Percentiles rank a stretch among this genome's conserved stretches.
Evolutionary conservation across 305 asterid genomes (phyloP).

Genomic region (Vinca major): DNA sequence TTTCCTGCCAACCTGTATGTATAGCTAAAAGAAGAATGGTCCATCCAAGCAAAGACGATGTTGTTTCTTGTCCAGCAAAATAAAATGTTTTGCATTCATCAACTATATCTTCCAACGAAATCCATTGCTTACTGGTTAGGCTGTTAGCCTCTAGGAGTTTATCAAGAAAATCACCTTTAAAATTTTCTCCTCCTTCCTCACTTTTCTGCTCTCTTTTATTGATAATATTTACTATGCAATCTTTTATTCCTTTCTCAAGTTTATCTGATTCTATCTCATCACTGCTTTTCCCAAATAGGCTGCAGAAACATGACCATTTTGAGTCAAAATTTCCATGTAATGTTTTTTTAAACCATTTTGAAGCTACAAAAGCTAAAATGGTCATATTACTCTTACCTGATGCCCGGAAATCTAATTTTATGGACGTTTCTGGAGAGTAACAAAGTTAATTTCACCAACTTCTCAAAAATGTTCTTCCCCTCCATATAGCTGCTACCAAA

Average conservation of each 20-base stretch:
- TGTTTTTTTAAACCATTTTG: not conserved
- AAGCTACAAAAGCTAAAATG: not conserved
- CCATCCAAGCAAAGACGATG: slow-evolving; percentile 46
- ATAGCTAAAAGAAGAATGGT: slow-evolving; percentile 41
- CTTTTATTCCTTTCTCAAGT: slow-evolving; percentile 41
- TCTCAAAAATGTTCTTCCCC: slow-evolving; percentile 60
- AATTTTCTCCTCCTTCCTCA: slow-evolving; percentile 16
- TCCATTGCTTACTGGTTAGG: slow-evolving; percentile 21
- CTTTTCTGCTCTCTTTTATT: slow-evolving; percentile 24
- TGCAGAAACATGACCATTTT: slow-evolving; percentile 15
- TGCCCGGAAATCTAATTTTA: slow-evolving; percentile 31
- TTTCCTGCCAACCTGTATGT: slow-evolving; percentile 57
- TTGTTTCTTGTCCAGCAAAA: slow-evolving; percentile 66
- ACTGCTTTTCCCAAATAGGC: slow-evolving; percentile 26
- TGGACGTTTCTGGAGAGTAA: slow-evolving; percentile 33
- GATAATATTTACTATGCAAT: slow-evolving; percentile 33
- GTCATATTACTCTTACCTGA: slow-evolving; percentile 14
- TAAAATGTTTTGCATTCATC: slow-evolving; percentile 77
- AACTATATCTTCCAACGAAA: slow-evolving; percentile 42
- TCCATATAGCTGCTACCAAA: slow-evolving; percentile 68
- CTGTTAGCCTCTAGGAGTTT: slow-evolving; percentile 27
- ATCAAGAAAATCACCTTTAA: slow-evolving; percentile 38
- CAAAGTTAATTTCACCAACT: slow-evolving; percentile 38
- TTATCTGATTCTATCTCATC: slow-evolving; percentile 55
- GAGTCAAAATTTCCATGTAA: not conserved